Conservation (phyloP, 1,139 yeast genomes). For the Taiozyma sp. region DNA sequence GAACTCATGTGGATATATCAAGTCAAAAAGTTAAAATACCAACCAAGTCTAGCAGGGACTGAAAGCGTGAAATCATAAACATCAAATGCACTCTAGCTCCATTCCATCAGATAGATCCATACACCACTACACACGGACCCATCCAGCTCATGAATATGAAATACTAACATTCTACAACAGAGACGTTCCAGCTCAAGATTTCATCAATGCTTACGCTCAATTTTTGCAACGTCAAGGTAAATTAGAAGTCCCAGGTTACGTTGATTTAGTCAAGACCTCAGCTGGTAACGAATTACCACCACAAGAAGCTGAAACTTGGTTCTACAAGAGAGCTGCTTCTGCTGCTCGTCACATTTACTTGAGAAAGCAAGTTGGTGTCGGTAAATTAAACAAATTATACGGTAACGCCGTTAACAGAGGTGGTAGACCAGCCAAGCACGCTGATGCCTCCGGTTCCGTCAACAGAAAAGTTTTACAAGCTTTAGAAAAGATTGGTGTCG, state of each 20-base stretch:
- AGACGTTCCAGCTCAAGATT: slow-evolving; percentile 99
- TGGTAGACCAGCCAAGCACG: slow-evolving; percentile 97
- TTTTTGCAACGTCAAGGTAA: slow-evolving; percentile 99
- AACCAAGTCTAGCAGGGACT: background rate
- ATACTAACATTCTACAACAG: slow-evolving; percentile 35
- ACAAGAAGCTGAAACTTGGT: slow-evolving; percentile 99
- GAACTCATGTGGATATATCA: background rate
- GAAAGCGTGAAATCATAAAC: background rate
- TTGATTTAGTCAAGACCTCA: slow-evolving; percentile 98
- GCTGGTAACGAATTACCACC: slow-evolving; percentile 99
- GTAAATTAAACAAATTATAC: slow-evolving; percentile 97
- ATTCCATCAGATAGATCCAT: background rate
- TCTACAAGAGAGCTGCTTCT: slow-evolving; percentile 99
- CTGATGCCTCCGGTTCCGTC: slow-evolving; percentile 97
- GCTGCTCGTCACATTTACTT: slow-evolving; percentile 99
- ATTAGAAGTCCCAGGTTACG: slow-evolving; percentile 99
- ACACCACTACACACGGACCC: background rate
- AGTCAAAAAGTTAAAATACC: background rate
- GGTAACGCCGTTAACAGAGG: slow-evolving; percentile 99
- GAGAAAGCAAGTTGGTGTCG: slow-evolving; percentile 99
- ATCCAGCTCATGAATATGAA: background rate
- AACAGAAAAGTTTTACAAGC: slow-evolving; percentile 99
- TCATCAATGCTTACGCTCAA: slow-evolving; percentile 99
- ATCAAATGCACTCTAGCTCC: background rate
- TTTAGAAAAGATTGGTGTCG: slow-evolving; percentile 96